These are phyloP conservation scores for Macadamia tetraphylla DNA, from an alignment of 164 flowering plant species.

Conservation along the genomic window DNA sequence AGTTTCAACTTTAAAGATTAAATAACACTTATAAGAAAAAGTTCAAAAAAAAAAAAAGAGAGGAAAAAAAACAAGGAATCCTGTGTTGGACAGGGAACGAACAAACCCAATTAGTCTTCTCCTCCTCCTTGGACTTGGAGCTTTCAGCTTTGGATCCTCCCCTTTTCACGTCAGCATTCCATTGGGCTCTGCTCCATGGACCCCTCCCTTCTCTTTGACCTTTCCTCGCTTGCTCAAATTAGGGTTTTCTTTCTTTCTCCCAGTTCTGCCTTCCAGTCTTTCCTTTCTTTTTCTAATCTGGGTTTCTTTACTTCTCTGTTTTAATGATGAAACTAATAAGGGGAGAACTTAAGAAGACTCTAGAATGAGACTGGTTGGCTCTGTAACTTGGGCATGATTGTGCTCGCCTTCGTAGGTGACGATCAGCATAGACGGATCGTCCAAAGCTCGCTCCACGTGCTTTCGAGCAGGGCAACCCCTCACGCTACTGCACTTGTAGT, in stretches of 20 bases:
- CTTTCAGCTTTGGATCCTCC: background rate
- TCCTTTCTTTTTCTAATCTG: background rate
- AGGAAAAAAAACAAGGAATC: background rate
- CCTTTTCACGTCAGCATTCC: background rate
- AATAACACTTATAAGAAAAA: too few species aligned
- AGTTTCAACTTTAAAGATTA: background rate
- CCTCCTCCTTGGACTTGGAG: background rate
- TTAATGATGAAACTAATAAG: too few species aligned
- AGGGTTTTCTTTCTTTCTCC: background rate
- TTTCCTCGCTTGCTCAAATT: background rate
- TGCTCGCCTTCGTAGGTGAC: constrained; percentile 85
- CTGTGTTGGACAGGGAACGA: background rate
- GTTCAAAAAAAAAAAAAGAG: background rate
- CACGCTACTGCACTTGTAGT: constrained; percentile 13
- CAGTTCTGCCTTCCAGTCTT: background rate
- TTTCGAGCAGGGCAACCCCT: constrained; percentile 14
- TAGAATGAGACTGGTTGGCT: constrained; percentile 38
- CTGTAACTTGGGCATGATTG: constrained; percentile 53
- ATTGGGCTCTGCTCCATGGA: background rate
- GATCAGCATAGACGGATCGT: constrained; percentile 58
- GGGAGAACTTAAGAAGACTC: constrained; percentile 46
- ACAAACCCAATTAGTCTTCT: background rate
- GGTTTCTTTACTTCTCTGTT: background rate
- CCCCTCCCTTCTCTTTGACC: background rate
- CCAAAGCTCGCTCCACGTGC: constrained; percentile 12